Percentiles rank a stretch among this genome's conserved stretches.
Evolutionary conservation across 768 basidiomycete species (phyloP).

Genomic region (Kondoa subrosea): DNA sequence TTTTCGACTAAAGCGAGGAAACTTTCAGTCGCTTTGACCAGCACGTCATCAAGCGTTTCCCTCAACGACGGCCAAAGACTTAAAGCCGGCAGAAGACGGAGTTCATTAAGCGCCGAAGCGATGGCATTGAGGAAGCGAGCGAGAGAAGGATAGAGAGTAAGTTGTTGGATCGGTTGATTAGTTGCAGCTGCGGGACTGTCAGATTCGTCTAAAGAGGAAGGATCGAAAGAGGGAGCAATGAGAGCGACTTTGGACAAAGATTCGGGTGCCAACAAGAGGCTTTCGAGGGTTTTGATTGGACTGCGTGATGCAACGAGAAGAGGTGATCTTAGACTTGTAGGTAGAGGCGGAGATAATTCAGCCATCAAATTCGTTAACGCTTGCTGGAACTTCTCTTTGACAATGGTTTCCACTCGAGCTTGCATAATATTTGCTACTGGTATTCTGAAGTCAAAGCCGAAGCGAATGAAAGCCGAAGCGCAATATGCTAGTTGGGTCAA

Average conservation of each 20-base stretch:
- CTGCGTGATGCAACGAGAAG: background rate
- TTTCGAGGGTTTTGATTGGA: background rate
- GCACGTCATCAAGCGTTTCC: background rate
- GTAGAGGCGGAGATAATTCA: background rate
- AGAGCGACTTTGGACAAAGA: constrained; percentile 9
- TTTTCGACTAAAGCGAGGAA: constrained; percentile 7
- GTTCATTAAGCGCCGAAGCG: constrained; percentile 20
- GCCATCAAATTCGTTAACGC: background rate
- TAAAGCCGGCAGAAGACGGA: constrained; percentile 14
- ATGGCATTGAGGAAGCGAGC: constrained; percentile 18
- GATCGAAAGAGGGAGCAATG: background rate
- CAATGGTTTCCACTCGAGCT: constrained; percentile 8
- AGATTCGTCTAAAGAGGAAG: background rate
- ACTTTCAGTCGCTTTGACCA: constrained; percentile 6
- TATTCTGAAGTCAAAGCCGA: constrained; percentile 73
- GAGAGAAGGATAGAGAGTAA: constrained; percentile 17
- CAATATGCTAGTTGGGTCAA: constrained; percentile 90
- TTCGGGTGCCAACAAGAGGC: constrained; percentile 11
- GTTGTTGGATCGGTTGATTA: background rate
- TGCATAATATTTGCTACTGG: constrained; percentile 35
- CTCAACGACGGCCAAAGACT: constrained; percentile 7
- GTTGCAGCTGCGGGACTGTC: background rate
- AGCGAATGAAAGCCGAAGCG: constrained; percentile 71
- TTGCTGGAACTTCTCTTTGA: constrained; percentile 7
- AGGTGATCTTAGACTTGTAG: background rate